Percentiles rank a stretch among this genome's conserved stretches.
Evolutionary conservation across 208 protist species (phyloP).

Genomic region (Tetramitus jugosus): DNA sequence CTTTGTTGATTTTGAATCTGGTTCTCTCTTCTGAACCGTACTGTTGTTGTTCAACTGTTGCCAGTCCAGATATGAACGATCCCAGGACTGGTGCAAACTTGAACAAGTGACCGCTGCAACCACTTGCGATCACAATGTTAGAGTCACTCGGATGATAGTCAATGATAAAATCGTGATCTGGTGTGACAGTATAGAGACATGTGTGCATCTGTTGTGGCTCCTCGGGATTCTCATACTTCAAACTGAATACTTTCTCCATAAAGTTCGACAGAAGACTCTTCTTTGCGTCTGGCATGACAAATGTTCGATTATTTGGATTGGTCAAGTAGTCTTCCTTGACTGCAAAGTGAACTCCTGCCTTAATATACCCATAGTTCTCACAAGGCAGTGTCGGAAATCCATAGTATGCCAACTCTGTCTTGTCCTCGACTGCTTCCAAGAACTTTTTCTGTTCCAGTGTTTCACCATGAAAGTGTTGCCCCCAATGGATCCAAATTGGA

Average conservation of each 20-base stretch:
- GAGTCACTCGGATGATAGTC: not conserved
- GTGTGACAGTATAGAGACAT: not conserved
- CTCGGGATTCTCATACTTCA: too few relatives aligned
- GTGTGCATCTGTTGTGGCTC: not conserved
- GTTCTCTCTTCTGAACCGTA: too few relatives aligned
- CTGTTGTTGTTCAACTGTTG: too few relatives aligned
- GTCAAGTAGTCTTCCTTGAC: not conserved
- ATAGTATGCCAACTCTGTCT: conserved; percentile 2
- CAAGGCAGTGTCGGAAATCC: not conserved
- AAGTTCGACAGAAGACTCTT: not conserved
- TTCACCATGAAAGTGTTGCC: not conserved
- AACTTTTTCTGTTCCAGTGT: not conserved
- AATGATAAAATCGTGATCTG: conserved; percentile 1
- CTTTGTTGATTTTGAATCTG: too few relatives aligned
- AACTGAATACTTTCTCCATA: not conserved
- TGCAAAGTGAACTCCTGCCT: not conserved
- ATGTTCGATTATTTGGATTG: not conserved
- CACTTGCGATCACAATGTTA: not conserved
- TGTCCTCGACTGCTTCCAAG: not conserved
- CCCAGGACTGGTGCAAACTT: not conserved
- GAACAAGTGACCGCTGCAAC: not conserved
- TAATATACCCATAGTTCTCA: not conserved
- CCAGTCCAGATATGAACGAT: too few relatives aligned
- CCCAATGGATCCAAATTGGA: conserved; percentile 11
- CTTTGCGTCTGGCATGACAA: too few relatives aligned